Conservation (phyloP, 2,329 filamentous ascomycete genomes). For the Aspergillus chevalieri region DNA sequence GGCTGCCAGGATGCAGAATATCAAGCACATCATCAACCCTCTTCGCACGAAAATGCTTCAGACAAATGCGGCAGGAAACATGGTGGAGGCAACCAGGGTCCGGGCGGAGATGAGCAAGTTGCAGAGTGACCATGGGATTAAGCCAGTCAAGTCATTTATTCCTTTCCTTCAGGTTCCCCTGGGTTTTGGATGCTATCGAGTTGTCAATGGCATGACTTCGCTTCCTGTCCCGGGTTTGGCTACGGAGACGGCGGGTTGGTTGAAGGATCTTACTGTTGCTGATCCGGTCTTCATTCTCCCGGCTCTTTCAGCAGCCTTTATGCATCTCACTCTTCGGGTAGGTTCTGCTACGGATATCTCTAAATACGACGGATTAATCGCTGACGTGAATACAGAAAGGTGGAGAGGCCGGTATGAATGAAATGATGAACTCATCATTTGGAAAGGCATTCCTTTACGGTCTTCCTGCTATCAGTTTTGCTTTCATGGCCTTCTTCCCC, state of each 20-base stretch:
- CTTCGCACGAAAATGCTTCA: slow-evolving; percentile 51
- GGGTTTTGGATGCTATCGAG: slow-evolving; percentile 73
- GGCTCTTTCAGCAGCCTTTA: slow-evolving; percentile 49
- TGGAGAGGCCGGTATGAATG: slow-evolving; percentile 30
- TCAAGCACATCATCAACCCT: slow-evolving; percentile 54
- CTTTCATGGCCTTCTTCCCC: slow-evolving; percentile 51
- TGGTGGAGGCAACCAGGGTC: slow-evolving; percentile 40
- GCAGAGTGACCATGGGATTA: slow-evolving; percentile 52
- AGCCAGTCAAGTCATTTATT: slow-evolving; percentile 44
- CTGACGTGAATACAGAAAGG: slow-evolving; percentile 25
- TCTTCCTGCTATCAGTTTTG: slow-evolving; percentile 49
- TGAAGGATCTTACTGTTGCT: slow-evolving; percentile 65
- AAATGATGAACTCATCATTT: slow-evolving; percentile 22
- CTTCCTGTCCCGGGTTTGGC: slow-evolving; percentile 77
- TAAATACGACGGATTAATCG: neutral
- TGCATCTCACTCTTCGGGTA: slow-evolving; percentile 57
- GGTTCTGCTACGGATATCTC: slow-evolving; percentile 16
- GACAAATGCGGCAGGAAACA: slow-evolving; percentile 41
- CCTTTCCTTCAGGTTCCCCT: slow-evolving; percentile 63
- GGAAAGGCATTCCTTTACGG: slow-evolving; percentile 34
- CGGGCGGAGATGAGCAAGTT: slow-evolving; percentile 47
- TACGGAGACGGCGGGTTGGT: slow-evolving; percentile 67
- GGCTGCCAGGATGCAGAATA: slow-evolving; percentile 54
- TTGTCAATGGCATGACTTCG: slow-evolving; percentile 65
- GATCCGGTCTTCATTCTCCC: slow-evolving; percentile 80